Conservation (phyloP, 2,329 filamentous ascomycete genomes). For the Shiraia bambusicola region DNA sequence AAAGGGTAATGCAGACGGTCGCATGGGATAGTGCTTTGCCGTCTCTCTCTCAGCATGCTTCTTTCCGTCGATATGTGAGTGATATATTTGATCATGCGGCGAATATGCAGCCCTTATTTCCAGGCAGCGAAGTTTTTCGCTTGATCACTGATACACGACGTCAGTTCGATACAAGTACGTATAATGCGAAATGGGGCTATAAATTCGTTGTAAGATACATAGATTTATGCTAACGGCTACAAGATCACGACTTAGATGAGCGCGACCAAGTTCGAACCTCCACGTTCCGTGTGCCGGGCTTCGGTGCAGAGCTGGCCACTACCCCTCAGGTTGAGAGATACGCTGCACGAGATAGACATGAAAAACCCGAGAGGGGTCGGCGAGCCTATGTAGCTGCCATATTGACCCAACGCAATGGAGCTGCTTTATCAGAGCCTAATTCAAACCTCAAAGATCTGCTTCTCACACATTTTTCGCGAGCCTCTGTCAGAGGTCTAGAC, state of each 20-base stretch:
- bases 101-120: slow-evolving; percentile 11
- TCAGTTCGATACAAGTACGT: neutral
- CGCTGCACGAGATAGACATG: slow-evolving; percentile 7
- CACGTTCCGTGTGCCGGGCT: slow-evolving; percentile 26
- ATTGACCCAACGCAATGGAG: slow-evolving; percentile 13
- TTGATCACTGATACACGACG: neutral
- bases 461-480: slow-evolving; percentile 6
- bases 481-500: slow-evolving; percentile 1
- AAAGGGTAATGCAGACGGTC: slow-evolving; percentile 47
- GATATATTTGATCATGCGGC: slow-evolving; percentile 25
- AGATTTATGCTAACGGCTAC: slow-evolving; percentile 1
- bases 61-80: slow-evolving; percentile 22
- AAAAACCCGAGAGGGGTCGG: slow-evolving; percentile 4
- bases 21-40: slow-evolving; percentile 46
- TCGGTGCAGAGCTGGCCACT: slow-evolving; percentile 28
- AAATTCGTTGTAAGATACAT: too few relatives aligned
- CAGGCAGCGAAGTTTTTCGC: neutral
- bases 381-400: slow-evolving; percentile 14
- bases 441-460: slow-evolving; percentile 1
- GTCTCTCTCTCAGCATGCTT: slow-evolving; percentile 28
- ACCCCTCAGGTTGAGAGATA: slow-evolving; percentile 12
- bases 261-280: slow-evolving; percentile 33
- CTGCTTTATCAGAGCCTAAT: slow-evolving; percentile 8
- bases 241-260: slow-evolving; percentile 16
- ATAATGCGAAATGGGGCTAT: too few relatives aligned